phyloP scores from a whole-genome alignment of 2,329 filamentous ascomycete genomes.

The Parastagonospora avenae region DNA sequence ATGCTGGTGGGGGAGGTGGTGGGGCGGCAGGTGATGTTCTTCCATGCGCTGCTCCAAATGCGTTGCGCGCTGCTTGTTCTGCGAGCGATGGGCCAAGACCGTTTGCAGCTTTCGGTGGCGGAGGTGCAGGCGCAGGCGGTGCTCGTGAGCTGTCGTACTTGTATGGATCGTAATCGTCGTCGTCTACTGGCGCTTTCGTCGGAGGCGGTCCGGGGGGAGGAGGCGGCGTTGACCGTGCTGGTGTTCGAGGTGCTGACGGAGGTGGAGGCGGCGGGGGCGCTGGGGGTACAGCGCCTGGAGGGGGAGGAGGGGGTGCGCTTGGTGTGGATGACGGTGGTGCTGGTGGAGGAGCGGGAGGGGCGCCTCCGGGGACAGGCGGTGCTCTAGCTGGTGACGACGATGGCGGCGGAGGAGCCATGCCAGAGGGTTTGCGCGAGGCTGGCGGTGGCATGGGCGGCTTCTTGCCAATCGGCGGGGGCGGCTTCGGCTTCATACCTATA shows the following conservation, averaged over 20 bases:
- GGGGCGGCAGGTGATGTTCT: slow-evolving; percentile 48
- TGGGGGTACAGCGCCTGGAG: slow-evolving; percentile 46
- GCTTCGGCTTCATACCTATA: slow-evolving; percentile 65
- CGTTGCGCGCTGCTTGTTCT: slow-evolving; percentile 64
- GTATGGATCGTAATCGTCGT: slow-evolving; percentile 41
- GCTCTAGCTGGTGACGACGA: slow-evolving; percentile 49
- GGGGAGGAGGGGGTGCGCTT: slow-evolving; percentile 49
- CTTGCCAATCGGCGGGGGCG: slow-evolving; percentile 79
- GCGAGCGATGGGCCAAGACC: slow-evolving; percentile 56
- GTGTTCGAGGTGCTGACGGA: slow-evolving; percentile 42
- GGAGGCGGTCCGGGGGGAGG: slow-evolving; percentile 46
- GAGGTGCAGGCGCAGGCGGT: slow-evolving; percentile 51
- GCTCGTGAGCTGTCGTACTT: slow-evolving; percentile 50
- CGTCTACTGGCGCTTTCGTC: slow-evolving; percentile 41
- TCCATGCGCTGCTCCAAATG: slow-evolving; percentile 49
- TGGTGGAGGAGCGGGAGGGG: slow-evolving; percentile 45
- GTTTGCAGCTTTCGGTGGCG: slow-evolving; percentile 60
- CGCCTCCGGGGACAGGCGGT: slow-evolving; percentile 42
- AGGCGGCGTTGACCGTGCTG: slow-evolving; percentile 23
- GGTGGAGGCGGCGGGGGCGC: slow-evolving; percentile 24
- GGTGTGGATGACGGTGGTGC: slow-evolving; percentile 48
- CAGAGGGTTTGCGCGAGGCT: slow-evolving; percentile 62
- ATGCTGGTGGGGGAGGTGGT: slow-evolving; percentile 53
- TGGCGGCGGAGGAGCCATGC: slow-evolving; percentile 49
- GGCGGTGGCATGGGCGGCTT: slow-evolving; percentile 68